These are phyloP conservation scores for Grigorovia jiainica DNA, from an alignment of 805 yeast species.

Conservation along the genomic window DNA sequence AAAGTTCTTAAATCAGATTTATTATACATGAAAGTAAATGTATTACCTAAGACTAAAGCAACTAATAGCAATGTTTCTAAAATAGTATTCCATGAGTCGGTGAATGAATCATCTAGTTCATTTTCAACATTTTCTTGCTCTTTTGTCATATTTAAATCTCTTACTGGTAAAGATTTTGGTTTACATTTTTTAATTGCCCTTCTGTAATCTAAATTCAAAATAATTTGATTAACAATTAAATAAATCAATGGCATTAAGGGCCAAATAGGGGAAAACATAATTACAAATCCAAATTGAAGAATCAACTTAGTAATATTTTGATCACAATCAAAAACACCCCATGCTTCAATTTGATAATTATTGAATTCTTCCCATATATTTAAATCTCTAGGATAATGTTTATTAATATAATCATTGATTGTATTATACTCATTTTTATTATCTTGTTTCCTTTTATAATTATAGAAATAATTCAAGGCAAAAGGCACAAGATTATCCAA, in stretches of 20 bases:
- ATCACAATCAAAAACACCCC: slow-evolving; percentile 34
- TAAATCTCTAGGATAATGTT: slow-evolving; percentile 38
- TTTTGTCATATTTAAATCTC: neutral
- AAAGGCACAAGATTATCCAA: slow-evolving; percentile 53
- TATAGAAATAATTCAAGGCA: neutral
- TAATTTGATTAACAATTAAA: slow-evolving; percentile 47
- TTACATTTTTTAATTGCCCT: slow-evolving; percentile 23
- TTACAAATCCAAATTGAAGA: slow-evolving; percentile 72
- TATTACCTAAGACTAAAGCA: slow-evolving; percentile 61
- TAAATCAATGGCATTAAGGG: slow-evolving; percentile 71
- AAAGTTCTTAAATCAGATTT: slow-evolving; percentile 33
- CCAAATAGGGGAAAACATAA: slow-evolving; percentile 71
- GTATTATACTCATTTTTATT: slow-evolving; percentile 5
- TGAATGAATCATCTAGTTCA: neutral
- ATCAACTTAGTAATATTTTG: slow-evolving; percentile 62
- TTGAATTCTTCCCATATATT: slow-evolving; percentile 49
- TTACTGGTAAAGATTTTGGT: slow-evolving; percentile 9
- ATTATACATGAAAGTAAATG: slow-evolving; percentile 65
- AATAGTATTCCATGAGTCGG: slow-evolving; percentile 66
- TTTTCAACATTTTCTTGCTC: neutral
- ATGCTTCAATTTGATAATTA: slow-evolving; percentile 19
- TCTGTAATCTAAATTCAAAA: slow-evolving; percentile 23
- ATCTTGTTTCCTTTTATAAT: slow-evolving; percentile 2
- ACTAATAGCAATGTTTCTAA: slow-evolving; percentile 57
- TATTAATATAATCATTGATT: slow-evolving; percentile 13